These are phyloP conservation scores for Chlamydomonas eustigma DNA, from an alignment of 139 green algal genomes.

Conservation along the genomic window DNA sequence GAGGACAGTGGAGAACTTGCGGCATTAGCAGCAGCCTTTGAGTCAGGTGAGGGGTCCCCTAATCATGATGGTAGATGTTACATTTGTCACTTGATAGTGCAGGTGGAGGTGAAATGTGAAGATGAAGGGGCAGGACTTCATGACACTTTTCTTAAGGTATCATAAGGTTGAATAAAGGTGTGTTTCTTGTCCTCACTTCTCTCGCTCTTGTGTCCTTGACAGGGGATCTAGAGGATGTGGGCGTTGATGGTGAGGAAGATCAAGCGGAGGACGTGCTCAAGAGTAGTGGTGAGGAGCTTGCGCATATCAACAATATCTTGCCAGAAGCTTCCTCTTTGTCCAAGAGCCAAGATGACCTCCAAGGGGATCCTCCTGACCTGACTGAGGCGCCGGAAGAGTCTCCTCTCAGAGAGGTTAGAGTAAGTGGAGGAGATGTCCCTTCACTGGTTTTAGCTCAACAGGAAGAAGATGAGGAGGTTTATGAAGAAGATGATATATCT, in stretches of 20 bases:
- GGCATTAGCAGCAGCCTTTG: slow-evolving; percentile 6
- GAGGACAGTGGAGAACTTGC: slow-evolving; percentile 18
- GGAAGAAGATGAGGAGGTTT: not conserved
- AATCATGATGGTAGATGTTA: not conserved
- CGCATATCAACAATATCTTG: not conserved
- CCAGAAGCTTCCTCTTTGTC: not conserved
- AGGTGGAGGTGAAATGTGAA: too few species aligned
- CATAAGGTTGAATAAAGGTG: too few species aligned
- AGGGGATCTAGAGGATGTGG: not conserved
- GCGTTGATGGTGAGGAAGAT: not conserved
- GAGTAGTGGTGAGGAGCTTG: not conserved
- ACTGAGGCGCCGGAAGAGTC: too few species aligned
- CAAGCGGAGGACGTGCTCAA: not conserved
- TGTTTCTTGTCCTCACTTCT: too few species aligned
- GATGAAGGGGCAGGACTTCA: too few species aligned
- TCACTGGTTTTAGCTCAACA: too few species aligned
- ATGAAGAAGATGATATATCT: not conserved
- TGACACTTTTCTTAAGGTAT: too few species aligned
- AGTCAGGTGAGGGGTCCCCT: not conserved
- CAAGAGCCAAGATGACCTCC: not conserved
- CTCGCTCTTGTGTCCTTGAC: not conserved
- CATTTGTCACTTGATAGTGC: too few species aligned
- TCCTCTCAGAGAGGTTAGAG: too few species aligned
- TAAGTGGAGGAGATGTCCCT: too few species aligned
- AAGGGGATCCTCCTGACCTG: too few species aligned